Evolutionary conservation across 148 eudicot genomes (phyloP), one percentile per base, ranked within the genome.

Genomic region (Cornus controversa): DNA sequence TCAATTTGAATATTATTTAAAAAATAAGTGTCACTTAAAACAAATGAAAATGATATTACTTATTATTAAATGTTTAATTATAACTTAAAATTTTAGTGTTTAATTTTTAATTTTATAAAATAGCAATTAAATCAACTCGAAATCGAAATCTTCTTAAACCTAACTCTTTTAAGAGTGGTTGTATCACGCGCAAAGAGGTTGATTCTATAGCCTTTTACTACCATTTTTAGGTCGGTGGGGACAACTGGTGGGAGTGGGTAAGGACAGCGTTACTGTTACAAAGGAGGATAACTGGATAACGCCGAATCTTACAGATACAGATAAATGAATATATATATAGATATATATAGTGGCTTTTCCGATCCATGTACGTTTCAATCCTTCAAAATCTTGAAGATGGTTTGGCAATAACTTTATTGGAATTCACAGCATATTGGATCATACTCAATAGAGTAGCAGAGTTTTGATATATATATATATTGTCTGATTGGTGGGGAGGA

Each of bases 231-330:
- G 60, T n/a, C 25, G 4, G 45, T 60, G 28, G 45, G 42, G 78
- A 66, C 78, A 66, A 60, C 60, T 40, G 69, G 69, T 8, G n/a
- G 63, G 71, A n/a, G 45, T 40, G 71, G 64, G 71, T 47, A 28
- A 66, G 57, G 57, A 2, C 15, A 71, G 64, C 70, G 78, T 27
- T 27, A 40, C 45, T 40, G 7, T 40, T 40, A 47, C 78, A 27
- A 47, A 28, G 26, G 20, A 75, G 66, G 13, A 18, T 2, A 42
- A 70, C 26, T 60, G 77, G 84, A 82, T 82, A 82, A 82, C 42
- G 53, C 70, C 84, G 84, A 82, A 82, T 82, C 84, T 77, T 54
- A 75, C 42, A 29, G 22, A 75, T 62, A 45, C 10, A 78, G 45
- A 63, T n/a, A 71, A 9, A 53, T 25, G 27, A 23, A 63, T 10